Evolutionary conservation across 306 rosid species (phyloP).

Genomic region (Trifolium fragiferum): DNA sequence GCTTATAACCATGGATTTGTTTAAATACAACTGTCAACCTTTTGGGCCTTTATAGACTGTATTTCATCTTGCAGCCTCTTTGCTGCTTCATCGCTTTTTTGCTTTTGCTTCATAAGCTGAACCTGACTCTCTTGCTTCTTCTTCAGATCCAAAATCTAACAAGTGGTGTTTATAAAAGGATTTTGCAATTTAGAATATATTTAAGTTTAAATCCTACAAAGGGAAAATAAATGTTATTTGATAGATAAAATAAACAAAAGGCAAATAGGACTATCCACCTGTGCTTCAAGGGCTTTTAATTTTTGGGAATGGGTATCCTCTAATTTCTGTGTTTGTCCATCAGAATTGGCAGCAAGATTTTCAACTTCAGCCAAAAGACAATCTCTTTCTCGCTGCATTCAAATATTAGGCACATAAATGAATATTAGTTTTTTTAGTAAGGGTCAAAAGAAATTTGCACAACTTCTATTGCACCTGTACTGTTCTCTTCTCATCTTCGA

Average conservation of each 20-base stretch:
- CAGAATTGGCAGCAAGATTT: slow-evolving; percentile 90
- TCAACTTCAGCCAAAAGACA: slow-evolving; percentile 93
- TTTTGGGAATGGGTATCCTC: slow-evolving; percentile 94
- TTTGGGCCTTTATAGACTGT: slow-evolving; percentile 95
- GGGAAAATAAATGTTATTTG: slow-evolving; percentile 4
- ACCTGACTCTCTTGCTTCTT: slow-evolving; percentile 99
- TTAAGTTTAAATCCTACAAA: slow-evolving; percentile 27
- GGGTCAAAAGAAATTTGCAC: slow-evolving; percentile 36
- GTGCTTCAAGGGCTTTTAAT: slow-evolving; percentile 90
- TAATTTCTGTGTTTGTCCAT: slow-evolving; percentile 92
- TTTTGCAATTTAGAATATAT: slow-evolving; percentile 35
- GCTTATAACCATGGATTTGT: slow-evolving; percentile 36
- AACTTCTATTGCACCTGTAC: slow-evolving; percentile 74
- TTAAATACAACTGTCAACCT: slow-evolving; percentile 62
- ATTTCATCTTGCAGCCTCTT: slow-evolving; percentile 97
- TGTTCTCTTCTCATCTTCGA: slow-evolving; percentile 91
- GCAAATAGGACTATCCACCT: slow-evolving; percentile 55
- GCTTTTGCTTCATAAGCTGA: slow-evolving; percentile 96
- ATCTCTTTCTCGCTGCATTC: slow-evolving; percentile 90
- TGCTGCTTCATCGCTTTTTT: slow-evolving; percentile 98
- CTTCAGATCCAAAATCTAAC: slow-evolving; percentile 90
- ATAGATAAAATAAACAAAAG: neutral
- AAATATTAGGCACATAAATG: slow-evolving; percentile 41
- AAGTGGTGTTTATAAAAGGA: slow-evolving; percentile 42
- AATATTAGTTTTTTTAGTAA: slow-evolving; percentile 43